Base-by-base conservation (phyloP, 2,329 filamentous ascomycete genomes). In the Dactylellina cionopaga region DNA sequence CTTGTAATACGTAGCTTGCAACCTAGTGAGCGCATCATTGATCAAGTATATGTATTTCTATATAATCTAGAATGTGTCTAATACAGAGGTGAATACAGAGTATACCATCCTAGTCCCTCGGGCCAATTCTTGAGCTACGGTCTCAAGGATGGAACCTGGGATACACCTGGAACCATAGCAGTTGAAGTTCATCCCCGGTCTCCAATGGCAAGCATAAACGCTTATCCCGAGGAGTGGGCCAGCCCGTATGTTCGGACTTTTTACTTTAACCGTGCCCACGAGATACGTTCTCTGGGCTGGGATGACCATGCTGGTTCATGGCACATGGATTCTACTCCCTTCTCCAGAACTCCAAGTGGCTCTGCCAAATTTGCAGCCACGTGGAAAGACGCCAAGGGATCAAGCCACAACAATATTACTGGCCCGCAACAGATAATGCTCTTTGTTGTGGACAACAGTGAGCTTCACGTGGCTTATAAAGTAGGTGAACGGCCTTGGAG, bases 361-460 rank as follows among this genome's bases (percentile, higher is more conserved):
- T 41, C 37, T 7, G 31, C 49, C 11, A 24, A 9, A 22, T 54
- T 54, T 11, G 17, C 49, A 25, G 49, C 19, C 1, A n/a, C 31
- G 9, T 54, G 27, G 10, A 24, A 10, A 1, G 49, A 54, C 9
- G 19, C 37, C 10, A 41, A 17, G 13, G 37, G 37, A 13, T 24
- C 49, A 4, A 33, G 17, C 5, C 22, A 15, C 7, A 7, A 15
- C 1, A n/a, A 24, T 10, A 19, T 54, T 37, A 13, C 29, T 7
- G 39, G 29, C 4, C 31, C 31, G 1, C 29, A 11, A 22, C 35
- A 54, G 19, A 11, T 54, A 1, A 54, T 39, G 31, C 27, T 54
- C 3, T 54, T 54, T 13, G 49, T 54, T 1, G 49, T 54, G 10
- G 49, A 54, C 35, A 33, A 54, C 49, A 22, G 49, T 4, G 29